These are phyloP conservation scores for Fusarium mexicanum DNA, from an alignment of 2,329 filamentous ascomycete species.

Conservation along the genomic window DNA sequence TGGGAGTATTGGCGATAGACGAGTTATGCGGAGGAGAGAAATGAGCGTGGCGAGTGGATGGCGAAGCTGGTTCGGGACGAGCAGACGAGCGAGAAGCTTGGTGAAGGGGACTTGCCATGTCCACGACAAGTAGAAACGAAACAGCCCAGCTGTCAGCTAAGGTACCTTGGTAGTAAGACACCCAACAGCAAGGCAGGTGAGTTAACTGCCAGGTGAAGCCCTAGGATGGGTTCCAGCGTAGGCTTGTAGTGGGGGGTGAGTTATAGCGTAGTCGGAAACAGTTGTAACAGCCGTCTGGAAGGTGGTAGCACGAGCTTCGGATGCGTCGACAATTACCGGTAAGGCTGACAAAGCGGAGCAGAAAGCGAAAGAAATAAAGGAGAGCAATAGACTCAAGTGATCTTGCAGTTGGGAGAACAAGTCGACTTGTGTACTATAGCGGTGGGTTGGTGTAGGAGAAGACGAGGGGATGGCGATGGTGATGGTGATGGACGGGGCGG, in stretches of 20 bases:
- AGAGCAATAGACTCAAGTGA: conserved; percentile 6
- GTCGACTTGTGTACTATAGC: conserved; percentile 20
- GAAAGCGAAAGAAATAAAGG: background rate
- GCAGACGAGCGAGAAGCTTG: conserved; percentile 36
- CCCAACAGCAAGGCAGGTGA: conserved; percentile 10
- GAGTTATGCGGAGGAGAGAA: conserved; percentile 29
- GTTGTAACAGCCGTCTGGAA: conserved; percentile 20
- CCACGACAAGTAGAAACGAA: conserved; percentile 20
- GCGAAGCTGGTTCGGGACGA: conserved; percentile 36
- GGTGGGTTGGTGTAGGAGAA: conserved; percentile 12
- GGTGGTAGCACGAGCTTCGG: conserved; percentile 29
- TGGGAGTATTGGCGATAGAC: conserved; percentile 21
- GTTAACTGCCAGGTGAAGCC: conserved; percentile 19
- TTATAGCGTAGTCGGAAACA: conserved; percentile 19
- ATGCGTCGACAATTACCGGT: conserved; percentile 1
- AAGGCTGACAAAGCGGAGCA: background rate
- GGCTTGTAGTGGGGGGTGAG: conserved; percentile 26
- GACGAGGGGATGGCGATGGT: conserved; percentile 27
- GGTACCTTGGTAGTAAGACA: background rate
- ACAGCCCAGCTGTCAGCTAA: background rate
- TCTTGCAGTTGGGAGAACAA: conserved; percentile 25
- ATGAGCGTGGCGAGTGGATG: conserved; percentile 30
- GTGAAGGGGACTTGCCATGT: conserved; percentile 41
- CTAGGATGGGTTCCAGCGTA: conserved; percentile 17
- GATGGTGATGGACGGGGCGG: conserved; percentile 34